Conservation (phyloP, 805 yeast genomes). For the Wickerhamiella spandovensis region DNA sequence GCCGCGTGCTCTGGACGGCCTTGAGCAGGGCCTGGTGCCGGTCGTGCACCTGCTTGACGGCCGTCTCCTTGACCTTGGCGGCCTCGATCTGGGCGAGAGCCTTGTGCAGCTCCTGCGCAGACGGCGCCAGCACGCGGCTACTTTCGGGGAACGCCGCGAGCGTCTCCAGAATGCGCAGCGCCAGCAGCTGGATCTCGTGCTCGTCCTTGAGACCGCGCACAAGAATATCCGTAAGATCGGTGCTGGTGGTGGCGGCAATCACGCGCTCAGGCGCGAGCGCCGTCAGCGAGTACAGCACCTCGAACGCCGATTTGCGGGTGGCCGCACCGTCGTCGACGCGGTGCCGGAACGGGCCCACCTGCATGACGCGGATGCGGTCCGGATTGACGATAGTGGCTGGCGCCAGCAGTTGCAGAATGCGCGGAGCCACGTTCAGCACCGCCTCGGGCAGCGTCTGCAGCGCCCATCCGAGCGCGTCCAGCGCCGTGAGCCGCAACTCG, state of each 20-base stretch:
- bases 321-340: constrained; percentile 67
- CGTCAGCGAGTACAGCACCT: constrained; percentile 45
- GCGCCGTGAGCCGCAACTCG: not conserved
- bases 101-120: constrained; percentile 18
- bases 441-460: not conserved
- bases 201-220: constrained; percentile 47
- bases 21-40: constrained; percentile 21
- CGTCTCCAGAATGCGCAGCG: constrained; percentile 33
- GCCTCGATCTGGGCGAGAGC: constrained; percentile 32
- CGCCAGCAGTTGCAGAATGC: not conserved
- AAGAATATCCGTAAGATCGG: constrained; percentile 30
- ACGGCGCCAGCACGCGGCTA: constrained; percentile 9
- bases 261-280: constrained; percentile 20
- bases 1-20: not conserved
- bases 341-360: constrained; percentile 81
- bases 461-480: constrained; percentile 1
- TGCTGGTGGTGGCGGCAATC: constrained; percentile 19
- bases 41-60: constrained; percentile 57
- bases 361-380: constrained; percentile 24
- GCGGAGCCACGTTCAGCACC: not conserved
- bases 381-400: not conserved
- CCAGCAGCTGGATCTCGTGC: constrained; percentile 43
- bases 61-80: constrained; percentile 42
- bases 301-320: constrained; percentile 59
- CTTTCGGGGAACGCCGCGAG: constrained; percentile 26